Percentiles rank a stretch among this genome's conserved stretches.
Conservation (phyloP, 768 basidiomycete genomes). For the Psilocybe azurescens region DNA sequence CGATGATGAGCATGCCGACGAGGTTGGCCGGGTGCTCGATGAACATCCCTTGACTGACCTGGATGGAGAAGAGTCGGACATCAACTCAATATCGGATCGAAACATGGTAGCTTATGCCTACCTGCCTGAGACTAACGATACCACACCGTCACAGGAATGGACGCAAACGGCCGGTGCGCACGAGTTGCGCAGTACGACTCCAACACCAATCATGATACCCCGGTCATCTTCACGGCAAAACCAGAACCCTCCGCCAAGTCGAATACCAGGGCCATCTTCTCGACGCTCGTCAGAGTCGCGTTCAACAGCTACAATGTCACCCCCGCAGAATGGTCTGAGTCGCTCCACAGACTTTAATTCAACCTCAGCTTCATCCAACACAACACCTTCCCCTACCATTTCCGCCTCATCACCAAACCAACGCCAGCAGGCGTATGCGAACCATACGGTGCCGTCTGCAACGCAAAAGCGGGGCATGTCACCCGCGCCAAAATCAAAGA, state of each 20-base stretch:
- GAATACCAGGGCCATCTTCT: conserved; percentile 47
- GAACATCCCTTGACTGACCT: conserved; percentile 79
- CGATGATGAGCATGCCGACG: conserved; percentile 58
- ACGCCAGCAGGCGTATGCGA: conserved; percentile 14
- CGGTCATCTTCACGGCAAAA: conserved; percentile 38
- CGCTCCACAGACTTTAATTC: conserved; percentile 28
- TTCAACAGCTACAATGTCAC: conserved; percentile 45
- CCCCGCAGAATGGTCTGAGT: conserved; percentile 22
- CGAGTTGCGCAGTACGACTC: conserved; percentile 47
- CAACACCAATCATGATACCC: conserved; percentile 37
- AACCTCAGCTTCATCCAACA: conserved; percentile 35
- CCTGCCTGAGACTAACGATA: conserved; percentile 30
- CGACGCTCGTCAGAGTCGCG: conserved; percentile 54
- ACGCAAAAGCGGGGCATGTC: conserved; percentile 37
- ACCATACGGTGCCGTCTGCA: conserved; percentile 19
- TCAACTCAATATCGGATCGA: conserved; percentile 36
- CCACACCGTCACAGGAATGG: conserved; percentile 24
- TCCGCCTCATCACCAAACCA: conserved; percentile 21
- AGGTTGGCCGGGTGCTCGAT: conserved; percentile 66
- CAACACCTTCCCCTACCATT: conserved; percentile 31
- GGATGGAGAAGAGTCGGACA: conserved; percentile 59
- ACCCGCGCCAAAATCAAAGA: conserved; percentile 35
- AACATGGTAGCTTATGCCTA: conserved; percentile 30
- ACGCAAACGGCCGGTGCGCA: conserved; percentile 25
- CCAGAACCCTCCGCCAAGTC: conserved; percentile 35